Percentiles rank a stretch among this genome's conserved stretches.
Conservation (phyloP, 2,329 filamentous ascomycete species). For the Ceratocystis papillata region DNA sequence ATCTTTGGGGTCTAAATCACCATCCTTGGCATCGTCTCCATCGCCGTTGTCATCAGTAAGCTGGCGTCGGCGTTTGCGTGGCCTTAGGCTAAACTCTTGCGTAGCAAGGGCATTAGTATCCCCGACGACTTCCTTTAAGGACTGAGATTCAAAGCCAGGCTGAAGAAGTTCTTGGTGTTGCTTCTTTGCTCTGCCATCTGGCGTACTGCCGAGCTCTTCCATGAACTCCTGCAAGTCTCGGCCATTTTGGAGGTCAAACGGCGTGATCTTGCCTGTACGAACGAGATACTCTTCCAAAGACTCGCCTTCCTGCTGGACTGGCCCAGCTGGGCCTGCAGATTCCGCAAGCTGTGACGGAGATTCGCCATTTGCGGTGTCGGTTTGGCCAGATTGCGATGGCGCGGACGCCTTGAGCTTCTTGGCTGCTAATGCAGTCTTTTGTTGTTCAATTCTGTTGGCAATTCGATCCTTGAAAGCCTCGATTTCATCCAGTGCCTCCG, state of each 20-base stretch:
- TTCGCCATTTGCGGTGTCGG: background rate
- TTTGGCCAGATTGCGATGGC: background rate
- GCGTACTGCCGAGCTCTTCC: constrained; percentile 39
- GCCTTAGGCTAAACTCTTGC: constrained; percentile 20
- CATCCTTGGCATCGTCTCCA: background rate
- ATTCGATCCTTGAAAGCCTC: constrained; percentile 73
- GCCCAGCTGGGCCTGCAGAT: constrained; percentile 10
- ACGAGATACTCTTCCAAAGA: constrained; percentile 82
- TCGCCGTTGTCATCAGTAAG: constrained; percentile 11
- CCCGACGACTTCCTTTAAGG: constrained; percentile 16
- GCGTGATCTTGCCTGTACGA: constrained; percentile 92
- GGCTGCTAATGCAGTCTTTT: constrained; percentile 45
- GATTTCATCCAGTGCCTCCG: constrained; percentile 59
- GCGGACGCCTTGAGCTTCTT: constrained; percentile 37
- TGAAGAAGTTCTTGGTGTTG: constrained; percentile 64
- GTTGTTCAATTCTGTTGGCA: constrained; percentile 45
- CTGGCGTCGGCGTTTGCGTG: constrained; percentile 17
- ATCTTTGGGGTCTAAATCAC: constrained; percentile 36
- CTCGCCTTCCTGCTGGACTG: constrained; percentile 45
- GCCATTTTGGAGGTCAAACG: constrained; percentile 64
- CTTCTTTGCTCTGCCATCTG: constrained; percentile 37
- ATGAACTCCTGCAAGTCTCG: constrained; percentile 52
- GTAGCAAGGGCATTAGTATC: background rate
- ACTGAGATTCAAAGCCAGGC: constrained; percentile 54
- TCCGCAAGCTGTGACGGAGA: background rate